Percentiles rank a stretch among this genome's conserved stretches.
These are phyloP conservation scores for Lactarius hengduanensis DNA, from an alignment of 768 basidiomycete genomes.

Conservation along the genomic window DNA sequence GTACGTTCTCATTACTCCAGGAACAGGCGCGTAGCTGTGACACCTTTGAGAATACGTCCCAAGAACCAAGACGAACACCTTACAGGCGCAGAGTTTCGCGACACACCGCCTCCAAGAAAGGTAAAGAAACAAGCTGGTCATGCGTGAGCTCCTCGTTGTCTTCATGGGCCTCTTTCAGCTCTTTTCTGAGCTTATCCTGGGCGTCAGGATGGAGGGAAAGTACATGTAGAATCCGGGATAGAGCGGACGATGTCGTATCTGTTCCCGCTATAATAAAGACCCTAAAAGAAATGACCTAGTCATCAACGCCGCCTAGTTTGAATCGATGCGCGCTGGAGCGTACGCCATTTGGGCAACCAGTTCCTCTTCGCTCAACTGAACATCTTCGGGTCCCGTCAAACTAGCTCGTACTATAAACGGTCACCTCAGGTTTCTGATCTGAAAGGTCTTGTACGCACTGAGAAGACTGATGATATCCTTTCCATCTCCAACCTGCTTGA, in stretches of 20 bases:
- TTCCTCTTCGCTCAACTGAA: slow-evolving; percentile 37
- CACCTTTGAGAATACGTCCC: not conserved
- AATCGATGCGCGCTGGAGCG: not conserved
- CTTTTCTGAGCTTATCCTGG: no score
- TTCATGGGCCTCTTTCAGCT: slow-evolving; percentile 11
- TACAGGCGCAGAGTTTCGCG: slow-evolving; percentile 28
- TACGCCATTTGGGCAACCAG: slow-evolving; percentile 39
- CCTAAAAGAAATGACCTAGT: slow-evolving; percentile 14
- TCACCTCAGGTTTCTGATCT: slow-evolving; percentile 4
- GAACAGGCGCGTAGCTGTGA: not conserved
- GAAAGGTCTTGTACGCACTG: slow-evolving; percentile 35
- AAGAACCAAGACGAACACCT: slow-evolving; percentile 11
- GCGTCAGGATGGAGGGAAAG: slow-evolving; percentile 30
- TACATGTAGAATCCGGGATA: slow-evolving; percentile 29
- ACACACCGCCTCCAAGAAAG: slow-evolving; percentile 39
- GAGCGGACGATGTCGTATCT: slow-evolving; percentile 34
- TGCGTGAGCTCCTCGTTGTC: slow-evolving; percentile 33
- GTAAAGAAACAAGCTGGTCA: slow-evolving; percentile 36
- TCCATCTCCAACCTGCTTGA: slow-evolving; percentile 38
- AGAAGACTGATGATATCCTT: slow-evolving; percentile 49
- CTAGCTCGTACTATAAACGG: slow-evolving; percentile 41
- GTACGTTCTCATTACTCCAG: not conserved
- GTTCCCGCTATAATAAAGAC: slow-evolving; percentile 32
- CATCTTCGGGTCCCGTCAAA: slow-evolving; percentile 35
- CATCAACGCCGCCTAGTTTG: not conserved